Evolutionary conservation across 208 protist species (phyloP).

Genomic region (Leishmania gerbilli): DNA sequence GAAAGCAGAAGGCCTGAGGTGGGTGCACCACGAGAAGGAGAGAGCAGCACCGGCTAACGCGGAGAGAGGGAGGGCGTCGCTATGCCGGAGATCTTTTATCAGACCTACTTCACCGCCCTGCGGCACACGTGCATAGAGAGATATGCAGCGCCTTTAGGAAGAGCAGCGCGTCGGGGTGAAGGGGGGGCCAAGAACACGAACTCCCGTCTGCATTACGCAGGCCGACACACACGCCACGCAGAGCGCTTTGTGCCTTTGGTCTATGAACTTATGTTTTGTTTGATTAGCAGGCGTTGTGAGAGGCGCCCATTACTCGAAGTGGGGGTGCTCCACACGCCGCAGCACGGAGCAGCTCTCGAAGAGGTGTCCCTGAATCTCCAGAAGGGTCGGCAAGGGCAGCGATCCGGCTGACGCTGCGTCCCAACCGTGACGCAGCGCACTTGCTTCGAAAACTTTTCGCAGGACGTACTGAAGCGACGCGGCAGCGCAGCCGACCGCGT

Average conservation of each 20-base stretch:
- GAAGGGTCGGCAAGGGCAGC: constrained; percentile 8
- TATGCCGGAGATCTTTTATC: neutral
- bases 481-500: constrained; percentile 50
- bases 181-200: neutral
- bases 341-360: constrained; percentile 21
- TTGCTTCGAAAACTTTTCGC: constrained; percentile 60
- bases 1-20: neutral
- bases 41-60: neutral
- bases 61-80: neutral
- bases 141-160: neutral
- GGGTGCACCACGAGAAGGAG: neutral
- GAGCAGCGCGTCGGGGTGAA: neutral
- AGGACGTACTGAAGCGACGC: constrained; percentile 58
- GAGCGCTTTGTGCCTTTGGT: neutral
- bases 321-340: neutral
- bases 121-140: constrained; percentile 4
- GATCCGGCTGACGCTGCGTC: neutral
- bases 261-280: neutral
- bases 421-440: constrained; percentile 16
- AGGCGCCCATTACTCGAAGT: constrained; percentile 1
- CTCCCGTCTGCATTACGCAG: neutral
- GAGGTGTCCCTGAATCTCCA: constrained; percentile 13
- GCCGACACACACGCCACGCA: neutral
- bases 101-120: neutral
- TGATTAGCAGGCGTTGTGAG: neutral